A percentile compares a stretch with the other conserved stretches of the same genome.
These are phyloP conservation scores for Leptodontidium sp. DNA, from an alignment of 2,329 filamentous ascomycete genomes.

Conservation along the genomic window DNA sequence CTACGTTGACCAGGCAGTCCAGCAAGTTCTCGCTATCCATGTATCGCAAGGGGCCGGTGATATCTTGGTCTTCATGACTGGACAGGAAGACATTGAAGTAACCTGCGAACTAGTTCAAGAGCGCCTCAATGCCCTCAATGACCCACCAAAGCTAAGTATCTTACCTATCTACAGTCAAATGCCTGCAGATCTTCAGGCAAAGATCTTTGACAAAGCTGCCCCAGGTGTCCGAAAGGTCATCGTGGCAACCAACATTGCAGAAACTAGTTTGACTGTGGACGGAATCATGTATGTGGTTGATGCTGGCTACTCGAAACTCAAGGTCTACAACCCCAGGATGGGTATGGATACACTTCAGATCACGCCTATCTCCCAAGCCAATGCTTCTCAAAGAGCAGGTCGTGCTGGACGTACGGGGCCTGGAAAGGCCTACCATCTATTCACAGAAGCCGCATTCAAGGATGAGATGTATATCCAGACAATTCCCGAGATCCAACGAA, in stretches of 20 bases:
- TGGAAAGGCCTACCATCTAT: constrained; percentile 93
- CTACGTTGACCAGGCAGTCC: constrained; percentile 96
- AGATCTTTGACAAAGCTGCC: constrained; percentile 92
- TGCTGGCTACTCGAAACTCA: constrained; percentile 94
- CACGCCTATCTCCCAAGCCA: constrained; percentile 96
- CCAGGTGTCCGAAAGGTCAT: constrained; percentile 96
- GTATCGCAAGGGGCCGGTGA: constrained; percentile 93
- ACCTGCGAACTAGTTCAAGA: constrained; percentile 95
- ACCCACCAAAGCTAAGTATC: constrained; percentile 93
- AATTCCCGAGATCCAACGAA: constrained; percentile 96
- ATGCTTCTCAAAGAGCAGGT: constrained; percentile 90
- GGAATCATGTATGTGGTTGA: constrained; percentile 99
- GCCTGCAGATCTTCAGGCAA: constrained; percentile 96
- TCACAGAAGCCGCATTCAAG: constrained; percentile 92
- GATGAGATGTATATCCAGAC: constrained; percentile 97
- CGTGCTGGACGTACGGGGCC: constrained; percentile 94
- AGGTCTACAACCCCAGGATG: constrained; percentile 99
- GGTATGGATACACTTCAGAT: constrained; percentile 99
- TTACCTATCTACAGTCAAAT: constrained; percentile 99
- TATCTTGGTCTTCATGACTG: constrained; percentile 99
- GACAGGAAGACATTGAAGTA: constrained; percentile 96
- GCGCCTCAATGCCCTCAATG: constrained; percentile 85
- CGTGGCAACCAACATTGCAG: constrained; percentile 97
- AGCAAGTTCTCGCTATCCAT: constrained; percentile 94
- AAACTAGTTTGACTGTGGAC: constrained; percentile 97